A percentile compares a stretch with the other conserved stretches of the same genome.
These are phyloP conservation scores for Tulasnella sp. DNA, from an alignment of 768 basidiomycete species.

Conservation along the genomic window DNA sequence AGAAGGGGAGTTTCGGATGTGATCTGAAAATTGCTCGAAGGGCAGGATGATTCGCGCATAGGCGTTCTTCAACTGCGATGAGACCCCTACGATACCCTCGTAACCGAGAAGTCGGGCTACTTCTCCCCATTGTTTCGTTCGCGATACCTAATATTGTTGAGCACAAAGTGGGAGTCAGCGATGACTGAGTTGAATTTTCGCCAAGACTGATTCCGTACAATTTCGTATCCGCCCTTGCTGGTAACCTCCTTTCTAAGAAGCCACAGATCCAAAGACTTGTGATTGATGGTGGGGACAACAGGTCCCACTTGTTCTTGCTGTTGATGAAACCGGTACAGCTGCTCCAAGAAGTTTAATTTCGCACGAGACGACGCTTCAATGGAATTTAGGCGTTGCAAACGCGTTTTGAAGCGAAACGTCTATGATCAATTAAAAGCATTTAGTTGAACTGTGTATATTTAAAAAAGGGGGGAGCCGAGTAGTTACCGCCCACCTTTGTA, in stretches of 20 bases:
- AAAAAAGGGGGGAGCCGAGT: neutral
- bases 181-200: too few relatives aligned
- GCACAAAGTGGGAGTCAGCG: neutral
- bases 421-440: slow-evolving; percentile 24
- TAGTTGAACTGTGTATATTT: neutral
- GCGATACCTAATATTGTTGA: slow-evolving; percentile 50
- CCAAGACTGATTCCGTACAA: slow-evolving; percentile 38
- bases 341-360: slow-evolving; percentile 94
- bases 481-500: slow-evolving; percentile 58
- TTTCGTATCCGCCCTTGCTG: slow-evolving; percentile 76
- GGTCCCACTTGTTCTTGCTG: slow-evolving; percentile 88
- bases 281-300: slow-evolving; percentile 87
- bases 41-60: slow-evolving; percentile 88
- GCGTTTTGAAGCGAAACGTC: slow-evolving; percentile 93
- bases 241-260: slow-evolving; percentile 85
- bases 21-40: slow-evolving; percentile 84
- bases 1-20: slow-evolving; percentile 36
- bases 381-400: slow-evolving; percentile 87
- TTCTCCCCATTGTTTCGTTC: slow-evolving; percentile 78
- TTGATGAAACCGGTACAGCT: slow-evolving; percentile 91
- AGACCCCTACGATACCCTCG: slow-evolving; percentile 68
- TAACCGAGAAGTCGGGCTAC: slow-evolving; percentile 77
- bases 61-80: slow-evolving; percentile 79
- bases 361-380: slow-evolving; percentile 96
- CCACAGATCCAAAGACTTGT: slow-evolving; percentile 90